Evolutionary conservation across 306 rosid species (phyloP), one percentile per base, ranked within the genome.

Genomic region (Casuarina glauca): DNA sequence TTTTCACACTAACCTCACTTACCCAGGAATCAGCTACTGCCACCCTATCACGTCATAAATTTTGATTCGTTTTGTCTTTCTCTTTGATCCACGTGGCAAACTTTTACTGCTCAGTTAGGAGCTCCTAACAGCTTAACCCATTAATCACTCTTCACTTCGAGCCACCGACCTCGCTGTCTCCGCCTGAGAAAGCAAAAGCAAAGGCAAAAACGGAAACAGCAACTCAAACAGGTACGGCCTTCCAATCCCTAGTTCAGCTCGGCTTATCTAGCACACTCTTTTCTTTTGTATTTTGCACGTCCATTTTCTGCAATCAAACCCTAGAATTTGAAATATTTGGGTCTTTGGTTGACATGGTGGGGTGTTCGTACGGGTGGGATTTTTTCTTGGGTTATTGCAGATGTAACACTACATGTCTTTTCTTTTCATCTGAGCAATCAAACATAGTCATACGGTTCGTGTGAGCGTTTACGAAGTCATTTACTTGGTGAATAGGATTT

Each of bases 111-210:
- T 36, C 66, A 0, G 60, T 76, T 62, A 53, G 20, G 17, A 35
- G n/a, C 58, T n/a, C 16, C 38, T 76, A 48, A 76, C 76, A 53
- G 78, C 51, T 19, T 48, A 17, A 63, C 17, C 74, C 42, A 9
- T 15, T 26, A 12, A 49, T 11, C 52, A n/a, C 1, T 49, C 42
- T 58, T 17, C 46, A 67, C 50, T 17, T 15, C 8, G 50, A 38
- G 4, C 20, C 0, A 67, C 77, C 80, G 78, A 43, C 77, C 78
- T 74, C 75, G 49, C 57, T 36, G 60, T 43, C 75, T 70, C 77
- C 83, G 80, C 67, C 86, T 68, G 62, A 74, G 48, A 57, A 68
- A 63, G 15, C 45, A 42, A 60, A 55, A 17, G 11, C 36, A 53
- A 5, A 10, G 50, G 7, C 63, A 20, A 57, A 57, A 5, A 17